Evolutionary conservation across 2,329 filamentous ascomycete species (phyloP).

Genomic region (Penicillium sp.): DNA sequence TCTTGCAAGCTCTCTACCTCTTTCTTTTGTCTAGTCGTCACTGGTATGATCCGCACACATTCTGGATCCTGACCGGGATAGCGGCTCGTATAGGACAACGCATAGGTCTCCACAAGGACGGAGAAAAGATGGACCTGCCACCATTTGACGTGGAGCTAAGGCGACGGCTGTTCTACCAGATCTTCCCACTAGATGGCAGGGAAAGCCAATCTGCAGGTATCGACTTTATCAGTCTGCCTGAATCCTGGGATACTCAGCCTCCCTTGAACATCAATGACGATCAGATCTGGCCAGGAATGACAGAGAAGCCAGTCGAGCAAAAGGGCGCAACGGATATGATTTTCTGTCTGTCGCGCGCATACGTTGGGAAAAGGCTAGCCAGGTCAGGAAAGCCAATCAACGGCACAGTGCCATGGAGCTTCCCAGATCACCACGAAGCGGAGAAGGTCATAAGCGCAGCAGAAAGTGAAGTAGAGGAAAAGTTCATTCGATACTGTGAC

Average conservation of each 20-base stretch:
- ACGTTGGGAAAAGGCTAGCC: constrained; percentile 6
- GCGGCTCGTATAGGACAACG: constrained; percentile 47
- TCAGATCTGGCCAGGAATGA: constrained; percentile 43
- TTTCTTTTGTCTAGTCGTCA: constrained; percentile 35
- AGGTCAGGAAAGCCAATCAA: constrained; percentile 3
- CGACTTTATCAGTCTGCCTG: constrained; percentile 11
- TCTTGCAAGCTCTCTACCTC: constrained; percentile 46
- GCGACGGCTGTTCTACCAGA: constrained; percentile 27
- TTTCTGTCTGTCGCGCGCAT: constrained; percentile 25
- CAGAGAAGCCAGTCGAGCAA: constrained; percentile 38
- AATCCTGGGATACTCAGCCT: constrained; percentile 21
- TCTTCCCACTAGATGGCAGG: constrained; percentile 23
- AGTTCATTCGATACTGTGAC: constrained; percentile 36
- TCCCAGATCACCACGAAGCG: constrained; percentile 1
- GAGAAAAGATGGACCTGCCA: constrained; percentile 43
- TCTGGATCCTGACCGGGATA: constrained; percentile 52
- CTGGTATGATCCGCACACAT: constrained; percentile 45
- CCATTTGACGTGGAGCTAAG: constrained; percentile 47
- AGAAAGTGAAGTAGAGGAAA: constrained; percentile 32
- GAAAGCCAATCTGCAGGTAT: constrained; percentile 32
- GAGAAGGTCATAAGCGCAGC: constrained; percentile 25
- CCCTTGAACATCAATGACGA: constrained; percentile 45
- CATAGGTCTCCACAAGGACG: constrained; percentile 51
- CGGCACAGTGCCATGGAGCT: constrained; percentile 1
- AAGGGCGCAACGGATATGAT: constrained; percentile 47